Percentiles rank a stretch among this genome's conserved stretches.
Evolutionary conservation across 176 grass and related monocot genomes (phyloP).

Genomic region (Stipa capillata): DNA sequence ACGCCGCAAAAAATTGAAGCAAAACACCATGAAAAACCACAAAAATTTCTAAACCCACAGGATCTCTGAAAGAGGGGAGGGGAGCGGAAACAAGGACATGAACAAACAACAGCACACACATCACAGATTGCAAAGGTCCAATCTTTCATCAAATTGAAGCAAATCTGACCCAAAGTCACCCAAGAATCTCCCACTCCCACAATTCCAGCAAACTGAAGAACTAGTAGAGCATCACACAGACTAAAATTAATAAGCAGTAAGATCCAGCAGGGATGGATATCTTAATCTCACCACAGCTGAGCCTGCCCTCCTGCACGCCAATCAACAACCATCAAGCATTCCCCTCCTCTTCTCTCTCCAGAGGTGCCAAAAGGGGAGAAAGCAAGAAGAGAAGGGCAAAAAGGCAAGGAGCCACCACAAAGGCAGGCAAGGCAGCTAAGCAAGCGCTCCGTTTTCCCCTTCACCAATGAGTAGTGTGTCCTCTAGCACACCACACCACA

Average conservation of each 20-base stretch:
- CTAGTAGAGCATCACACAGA: background rate
- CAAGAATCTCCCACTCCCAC: background rate
- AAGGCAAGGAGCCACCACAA: background rate
- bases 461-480: conserved; percentile 34
- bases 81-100: no score
- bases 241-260: background rate
- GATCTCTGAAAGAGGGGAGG: no score
- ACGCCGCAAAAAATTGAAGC: background rate
- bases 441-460: background rate
- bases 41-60: no score
- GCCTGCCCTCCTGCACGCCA: background rate
- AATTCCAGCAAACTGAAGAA: background rate
- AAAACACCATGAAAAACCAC: background rate
- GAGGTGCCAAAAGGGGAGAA: background rate
- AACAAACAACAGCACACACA: no score
- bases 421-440: background rate
- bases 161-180: background rate
- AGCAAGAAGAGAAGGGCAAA: background rate
- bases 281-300: background rate
- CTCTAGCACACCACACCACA: conserved; percentile 10
- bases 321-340: no score
- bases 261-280: background rate
- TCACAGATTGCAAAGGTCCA: no score
- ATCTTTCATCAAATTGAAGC: background rate
- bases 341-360: background rate